phyloP scores from a whole-genome alignment of 805 yeast species.

The Yarrowia deformans region DNA sequence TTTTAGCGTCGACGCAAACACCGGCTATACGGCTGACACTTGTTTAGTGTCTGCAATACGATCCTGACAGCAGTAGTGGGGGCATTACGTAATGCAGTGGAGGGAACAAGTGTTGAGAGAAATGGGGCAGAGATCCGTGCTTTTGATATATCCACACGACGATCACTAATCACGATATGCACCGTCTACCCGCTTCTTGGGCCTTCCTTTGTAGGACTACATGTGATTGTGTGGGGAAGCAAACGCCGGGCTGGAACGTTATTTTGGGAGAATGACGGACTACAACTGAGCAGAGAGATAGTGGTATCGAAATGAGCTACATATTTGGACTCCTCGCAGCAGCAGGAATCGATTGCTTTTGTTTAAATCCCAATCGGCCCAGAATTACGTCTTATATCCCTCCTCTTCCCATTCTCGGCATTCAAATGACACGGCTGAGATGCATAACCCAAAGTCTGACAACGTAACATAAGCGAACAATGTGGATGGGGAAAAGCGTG shows the following conservation, averaged over 20 bases:
- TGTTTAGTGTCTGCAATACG: slow-evolving; percentile 7
- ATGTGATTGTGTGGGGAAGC: slow-evolving; percentile 35
- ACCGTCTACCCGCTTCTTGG: slow-evolving; percentile 10
- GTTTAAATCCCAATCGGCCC: neutral
- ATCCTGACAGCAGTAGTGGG: neutral
- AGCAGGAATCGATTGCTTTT: neutral
- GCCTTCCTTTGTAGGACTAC: slow-evolving; percentile 26
- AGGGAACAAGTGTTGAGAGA: too few species aligned
- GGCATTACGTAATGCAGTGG: too few species aligned
- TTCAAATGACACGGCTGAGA: slow-evolving; percentile 22
- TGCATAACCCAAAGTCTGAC: slow-evolving; percentile 9
- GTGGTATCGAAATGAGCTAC: too few species aligned
- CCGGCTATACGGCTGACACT: slow-evolving; percentile 25
- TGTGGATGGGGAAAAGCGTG: slow-evolving; percentile 15
- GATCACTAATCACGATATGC: slow-evolving; percentile 18
- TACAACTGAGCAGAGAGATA: too few species aligned
- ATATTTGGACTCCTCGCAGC: too few species aligned
- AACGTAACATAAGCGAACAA: slow-evolving; percentile 29
- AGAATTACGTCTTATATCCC: too few species aligned
- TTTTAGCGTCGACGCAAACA: neutral
- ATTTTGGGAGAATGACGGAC: neutral
- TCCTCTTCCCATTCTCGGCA: neutral
- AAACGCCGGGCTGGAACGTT: slow-evolving; percentile 1
- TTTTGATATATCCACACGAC: slow-evolving; percentile 10
- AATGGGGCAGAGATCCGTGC: too few species aligned